Conservation (phyloP, 2,329 filamentous ascomycete species). For the Dryadomyces quercivorus region DNA sequence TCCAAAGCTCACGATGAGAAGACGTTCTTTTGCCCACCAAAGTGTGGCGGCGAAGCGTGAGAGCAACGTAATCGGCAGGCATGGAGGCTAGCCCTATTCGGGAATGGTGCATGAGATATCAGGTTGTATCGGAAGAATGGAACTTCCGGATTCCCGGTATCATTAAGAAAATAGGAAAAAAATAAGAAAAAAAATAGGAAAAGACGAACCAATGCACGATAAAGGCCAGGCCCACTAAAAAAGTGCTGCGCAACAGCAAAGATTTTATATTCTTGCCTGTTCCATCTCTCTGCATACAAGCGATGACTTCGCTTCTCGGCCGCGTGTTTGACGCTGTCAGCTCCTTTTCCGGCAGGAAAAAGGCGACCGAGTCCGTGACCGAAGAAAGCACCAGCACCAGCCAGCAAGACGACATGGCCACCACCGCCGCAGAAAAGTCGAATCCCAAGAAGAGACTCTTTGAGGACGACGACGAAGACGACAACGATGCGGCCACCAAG, state of each 20-base stretch:
- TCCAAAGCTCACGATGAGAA: neutral
- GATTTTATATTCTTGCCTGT: no score
- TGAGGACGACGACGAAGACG: slow-evolving; percentile 37
- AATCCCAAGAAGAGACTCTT: slow-evolving; percentile 35
- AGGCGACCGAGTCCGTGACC: neutral
- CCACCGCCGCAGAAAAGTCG: neutral
- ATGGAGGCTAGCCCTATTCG: slow-evolving; percentile 7
- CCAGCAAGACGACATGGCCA: neutral
- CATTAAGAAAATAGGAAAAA: neutral
- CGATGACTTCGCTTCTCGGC: slow-evolving; percentile 2
- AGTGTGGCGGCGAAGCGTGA: slow-evolving; percentile 7
- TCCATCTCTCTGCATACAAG: no score
- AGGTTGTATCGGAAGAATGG: neutral
- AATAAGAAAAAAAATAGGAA: no score
- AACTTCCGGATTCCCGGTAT: neutral
- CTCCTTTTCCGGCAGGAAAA: neutral
- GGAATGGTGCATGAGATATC: slow-evolving; percentile 2
- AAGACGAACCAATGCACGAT: neutral
- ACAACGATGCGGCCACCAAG: slow-evolving; percentile 21
- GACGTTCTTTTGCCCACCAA: slow-evolving; percentile 1
- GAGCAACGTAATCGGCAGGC: slow-evolving; percentile 12
- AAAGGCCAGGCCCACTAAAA: slow-evolving; percentile 18
- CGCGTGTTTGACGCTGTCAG: neutral
- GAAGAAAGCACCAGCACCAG: neutral
- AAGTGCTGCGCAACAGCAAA: neutral